These are phyloP conservation scores for Penicillium malachiteum DNA, from an alignment of 495 filamentous ascomycete genomes.

Conservation along the genomic window DNA sequence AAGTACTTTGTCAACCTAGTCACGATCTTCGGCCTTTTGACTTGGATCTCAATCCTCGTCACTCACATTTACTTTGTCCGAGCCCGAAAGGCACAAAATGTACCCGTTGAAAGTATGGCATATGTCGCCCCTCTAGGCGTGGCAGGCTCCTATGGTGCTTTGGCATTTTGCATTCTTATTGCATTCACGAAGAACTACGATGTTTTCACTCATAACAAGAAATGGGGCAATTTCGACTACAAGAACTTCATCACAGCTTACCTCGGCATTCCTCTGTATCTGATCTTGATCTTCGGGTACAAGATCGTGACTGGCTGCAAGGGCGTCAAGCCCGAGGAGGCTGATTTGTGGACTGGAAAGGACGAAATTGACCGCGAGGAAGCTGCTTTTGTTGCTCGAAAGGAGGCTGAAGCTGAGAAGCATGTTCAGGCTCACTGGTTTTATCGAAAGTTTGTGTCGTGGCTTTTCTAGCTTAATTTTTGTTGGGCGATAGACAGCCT, in stretches of 20 bases:
- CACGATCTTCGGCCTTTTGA: constrained; percentile 76
- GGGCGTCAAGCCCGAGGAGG: constrained; percentile 54
- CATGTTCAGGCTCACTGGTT: constrained; percentile 46
- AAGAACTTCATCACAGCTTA: constrained; percentile 81
- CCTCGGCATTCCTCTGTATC: constrained; percentile 76
- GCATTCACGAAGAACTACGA: constrained; percentile 75
- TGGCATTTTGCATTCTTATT: constrained; percentile 68
- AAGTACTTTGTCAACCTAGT: constrained; percentile 83
- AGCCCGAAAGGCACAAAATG: constrained; percentile 68
- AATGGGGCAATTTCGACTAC: constrained; percentile 60
- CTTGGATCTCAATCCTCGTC: constrained; percentile 81
- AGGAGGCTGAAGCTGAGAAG: constrained; percentile 48
- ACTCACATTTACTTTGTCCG: constrained; percentile 78
- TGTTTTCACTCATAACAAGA: constrained; percentile 56
- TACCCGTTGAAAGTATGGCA: constrained; percentile 63
- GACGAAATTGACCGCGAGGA: constrained; percentile 73
- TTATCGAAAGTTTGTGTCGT: constrained; percentile 62
- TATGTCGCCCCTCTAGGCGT: constrained; percentile 72
- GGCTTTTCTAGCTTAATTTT: constrained; percentile 65
- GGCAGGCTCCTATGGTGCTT: constrained; percentile 64
- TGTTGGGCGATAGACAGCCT: no score
- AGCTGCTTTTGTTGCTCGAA: constrained; percentile 59
- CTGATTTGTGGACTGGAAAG: constrained; percentile 71
- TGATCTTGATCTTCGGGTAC: constrained; percentile 70
- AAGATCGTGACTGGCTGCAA: constrained; percentile 57